These are phyloP conservation scores for Bondarzewia mesenterica DNA, from an alignment of 1,284 basidiomycete genomes.

Conservation along the genomic window DNA sequence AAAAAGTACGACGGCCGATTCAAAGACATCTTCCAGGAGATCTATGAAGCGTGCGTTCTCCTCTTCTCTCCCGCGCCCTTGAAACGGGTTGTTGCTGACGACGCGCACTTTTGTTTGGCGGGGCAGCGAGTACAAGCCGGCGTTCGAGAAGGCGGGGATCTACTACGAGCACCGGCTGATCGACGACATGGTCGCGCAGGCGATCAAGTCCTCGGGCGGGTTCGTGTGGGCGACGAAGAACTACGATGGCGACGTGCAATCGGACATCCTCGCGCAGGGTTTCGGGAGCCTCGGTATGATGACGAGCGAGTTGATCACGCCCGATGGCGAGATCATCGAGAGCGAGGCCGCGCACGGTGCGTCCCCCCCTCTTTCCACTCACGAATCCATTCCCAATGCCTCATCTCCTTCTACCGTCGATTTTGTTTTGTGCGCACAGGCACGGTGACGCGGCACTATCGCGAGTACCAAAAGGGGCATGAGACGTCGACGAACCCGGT, in stretches of 20 bases:
- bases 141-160: slow-evolving; percentile 78
- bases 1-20: slow-evolving; percentile 97
- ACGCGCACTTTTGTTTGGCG: neutral
- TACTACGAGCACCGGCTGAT: slow-evolving; percentile 96
- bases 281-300: slow-evolving; percentile 96
- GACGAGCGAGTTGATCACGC: slow-evolving; percentile 95
- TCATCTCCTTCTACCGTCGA: neutral
- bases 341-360: slow-evolving; percentile 90
- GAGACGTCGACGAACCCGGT: slow-evolving; percentile 98
- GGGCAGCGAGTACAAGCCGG: slow-evolving; percentile 65
- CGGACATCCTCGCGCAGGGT: slow-evolving; percentile 90
- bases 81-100: neutral
- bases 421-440: slow-evolving; percentile 23
- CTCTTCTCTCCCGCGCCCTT: neutral
- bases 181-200: slow-evolving; percentile 97
- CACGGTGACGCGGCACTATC: slow-evolving; percentile 92
- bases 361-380: slow-evolving; percentile 13
- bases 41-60: slow-evolving; percentile 64
- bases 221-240: slow-evolving; percentile 99
- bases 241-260: slow-evolving; percentile 94
- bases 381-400: neutral
- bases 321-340: slow-evolving; percentile 88
- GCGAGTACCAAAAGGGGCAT: slow-evolving; percentile 92
- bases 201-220: slow-evolving; percentile 92
- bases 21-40: slow-evolving; percentile 97